Evolutionary conservation across 2,329 filamentous ascomycete species (phyloP).

Genomic region (Pezizomycotina sp.): DNA sequence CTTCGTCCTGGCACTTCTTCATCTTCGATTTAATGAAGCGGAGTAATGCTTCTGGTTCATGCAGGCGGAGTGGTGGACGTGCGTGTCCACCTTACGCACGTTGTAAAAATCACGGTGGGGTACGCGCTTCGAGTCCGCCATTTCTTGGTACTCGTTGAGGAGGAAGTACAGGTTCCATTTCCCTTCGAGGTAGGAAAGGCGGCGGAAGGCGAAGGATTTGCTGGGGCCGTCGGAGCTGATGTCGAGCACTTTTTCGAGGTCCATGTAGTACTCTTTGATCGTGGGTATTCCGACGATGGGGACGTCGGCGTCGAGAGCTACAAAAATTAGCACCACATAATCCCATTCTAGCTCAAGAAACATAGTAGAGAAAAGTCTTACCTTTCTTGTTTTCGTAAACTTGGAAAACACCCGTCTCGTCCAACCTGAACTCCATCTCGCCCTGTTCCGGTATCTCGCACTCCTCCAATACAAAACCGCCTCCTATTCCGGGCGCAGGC

Average conservation of each 20-base stretch:
- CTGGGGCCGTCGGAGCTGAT: constrained; percentile 90
- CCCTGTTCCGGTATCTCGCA: constrained; percentile 51
- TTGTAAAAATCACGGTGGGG: constrained; percentile 99
- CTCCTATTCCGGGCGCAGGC: constrained; percentile 74
- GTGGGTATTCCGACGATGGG: constrained; percentile 77
- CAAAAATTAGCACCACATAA: constrained; percentile 6
- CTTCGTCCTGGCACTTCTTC: constrained; percentile 92
- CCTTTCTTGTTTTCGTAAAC: constrained; percentile 60
- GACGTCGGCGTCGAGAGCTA: constrained; percentile 37
- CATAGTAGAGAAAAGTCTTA: constrained; percentile 24
- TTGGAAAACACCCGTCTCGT: constrained; percentile 77
- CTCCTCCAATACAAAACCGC: constrained; percentile 76
- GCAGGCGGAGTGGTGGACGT: constrained; percentile 96
- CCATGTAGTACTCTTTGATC: constrained; percentile 88
- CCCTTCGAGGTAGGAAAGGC: constrained; percentile 86
- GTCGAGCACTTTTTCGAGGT: constrained; percentile 68
- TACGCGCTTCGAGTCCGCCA: constrained; percentile 91
- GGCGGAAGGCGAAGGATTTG: constrained; percentile 91
- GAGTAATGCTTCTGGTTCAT: constrained; percentile 99
- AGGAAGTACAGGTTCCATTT: constrained; percentile 92
- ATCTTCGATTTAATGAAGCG: constrained; percentile 99
- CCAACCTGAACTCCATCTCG: constrained; percentile 60
- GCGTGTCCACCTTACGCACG: constrained; percentile 93
- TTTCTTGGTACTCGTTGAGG: constrained; percentile 93
- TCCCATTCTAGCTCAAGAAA: not conserved